A percentile compares a stretch with the other conserved stretches of the same genome.
phyloP scores from a whole-genome alignment of 163 green algal genomes.

The Scenedesmus sp. region DNA sequence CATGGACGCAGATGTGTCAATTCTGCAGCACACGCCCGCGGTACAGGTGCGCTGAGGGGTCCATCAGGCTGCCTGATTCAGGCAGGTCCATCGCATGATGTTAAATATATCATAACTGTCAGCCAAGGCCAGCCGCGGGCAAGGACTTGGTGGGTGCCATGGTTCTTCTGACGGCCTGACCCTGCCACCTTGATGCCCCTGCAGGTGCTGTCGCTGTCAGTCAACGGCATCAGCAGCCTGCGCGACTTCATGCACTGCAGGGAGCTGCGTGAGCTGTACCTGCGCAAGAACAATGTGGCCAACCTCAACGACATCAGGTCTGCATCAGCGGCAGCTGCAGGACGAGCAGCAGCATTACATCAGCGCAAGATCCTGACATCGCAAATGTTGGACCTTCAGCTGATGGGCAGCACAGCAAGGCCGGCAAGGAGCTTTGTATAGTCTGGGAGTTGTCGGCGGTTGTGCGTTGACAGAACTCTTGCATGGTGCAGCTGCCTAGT shows the following conservation, averaged over 20 bases:
- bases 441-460: neutral
- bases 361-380: neutral
- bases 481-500: neutral
- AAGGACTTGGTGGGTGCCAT: too few species aligned
- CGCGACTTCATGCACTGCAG: slow-evolving; percentile 62
- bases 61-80: neutral
- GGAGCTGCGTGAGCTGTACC: slow-evolving; percentile 73
- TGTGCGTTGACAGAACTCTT: neutral
- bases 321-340: neutral
- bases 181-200: slow-evolving; percentile 34
- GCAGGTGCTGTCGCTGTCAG: slow-evolving; percentile 75
- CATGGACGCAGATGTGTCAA: slow-evolving; percentile 8
- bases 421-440: neutral
- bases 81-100: too few species aligned
- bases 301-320: slow-evolving; percentile 65
- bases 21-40: slow-evolving; percentile 16
- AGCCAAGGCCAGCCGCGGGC: too few species aligned
- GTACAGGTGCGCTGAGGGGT: slow-evolving; percentile 10
- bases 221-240: slow-evolving; percentile 74
- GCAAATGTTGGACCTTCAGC: neutral
- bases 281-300: slow-evolving; percentile 79
- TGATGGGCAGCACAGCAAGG: neutral
- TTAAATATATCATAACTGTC: too few species aligned
- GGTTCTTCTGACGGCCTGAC: neutral
- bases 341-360: neutral